These are phyloP conservation scores for Xerocomus potaroensis DNA, from an alignment of 768 basidiomycete genomes.

Conservation along the genomic window DNA sequence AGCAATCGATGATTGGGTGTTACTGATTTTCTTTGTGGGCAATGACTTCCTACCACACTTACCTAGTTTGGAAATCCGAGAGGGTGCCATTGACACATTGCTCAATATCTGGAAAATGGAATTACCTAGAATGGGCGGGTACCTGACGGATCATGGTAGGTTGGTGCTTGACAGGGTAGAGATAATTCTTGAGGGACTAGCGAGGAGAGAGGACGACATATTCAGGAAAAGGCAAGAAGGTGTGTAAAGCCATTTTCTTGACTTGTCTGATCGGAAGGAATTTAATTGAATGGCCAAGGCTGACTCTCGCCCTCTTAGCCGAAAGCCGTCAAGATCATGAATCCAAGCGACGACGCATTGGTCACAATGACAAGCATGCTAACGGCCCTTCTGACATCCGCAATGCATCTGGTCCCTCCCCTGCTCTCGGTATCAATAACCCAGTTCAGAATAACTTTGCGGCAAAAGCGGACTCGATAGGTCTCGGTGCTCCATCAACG, in stretches of 20 bases:
- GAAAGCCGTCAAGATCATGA: slow-evolving; percentile 93
- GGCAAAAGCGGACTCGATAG: slow-evolving; percentile 73
- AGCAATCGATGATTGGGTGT: slow-evolving; percentile 99
- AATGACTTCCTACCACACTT: slow-evolving; percentile 98
- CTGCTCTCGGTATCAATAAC: slow-evolving; percentile 26
- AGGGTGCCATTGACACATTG: slow-evolving; percentile 97
- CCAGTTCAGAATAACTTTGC: slow-evolving; percentile 58
- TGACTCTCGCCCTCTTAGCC: slow-evolving; percentile 43
- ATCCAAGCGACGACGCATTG: slow-evolving; percentile 80
- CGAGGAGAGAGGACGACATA: slow-evolving; percentile 93
- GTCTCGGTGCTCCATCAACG: slow-evolving; percentile 62
- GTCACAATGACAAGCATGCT: slow-evolving; percentile 38
- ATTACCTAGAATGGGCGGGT: slow-evolving; percentile 94
- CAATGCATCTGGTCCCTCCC: slow-evolving; percentile 28
- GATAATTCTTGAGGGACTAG: slow-evolving; percentile 93
- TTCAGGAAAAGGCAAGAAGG: slow-evolving; percentile 90
- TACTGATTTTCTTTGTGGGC: slow-evolving; percentile 99
- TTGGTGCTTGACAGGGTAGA: slow-evolving; percentile 83
- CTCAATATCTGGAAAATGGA: slow-evolving; percentile 94
- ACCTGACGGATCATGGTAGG: slow-evolving; percentile 89
- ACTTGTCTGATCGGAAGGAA: neutral
- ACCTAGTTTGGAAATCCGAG: slow-evolving; percentile 96
- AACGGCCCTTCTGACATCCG: slow-evolving; percentile 37
- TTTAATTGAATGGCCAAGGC: slow-evolving; percentile 7
- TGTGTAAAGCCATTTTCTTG: slow-evolving; percentile 40